These are phyloP conservation scores for Trametes pubescens DNA, from an alignment of 1,284 basidiomycete genomes.

Conservation along the genomic window DNA sequence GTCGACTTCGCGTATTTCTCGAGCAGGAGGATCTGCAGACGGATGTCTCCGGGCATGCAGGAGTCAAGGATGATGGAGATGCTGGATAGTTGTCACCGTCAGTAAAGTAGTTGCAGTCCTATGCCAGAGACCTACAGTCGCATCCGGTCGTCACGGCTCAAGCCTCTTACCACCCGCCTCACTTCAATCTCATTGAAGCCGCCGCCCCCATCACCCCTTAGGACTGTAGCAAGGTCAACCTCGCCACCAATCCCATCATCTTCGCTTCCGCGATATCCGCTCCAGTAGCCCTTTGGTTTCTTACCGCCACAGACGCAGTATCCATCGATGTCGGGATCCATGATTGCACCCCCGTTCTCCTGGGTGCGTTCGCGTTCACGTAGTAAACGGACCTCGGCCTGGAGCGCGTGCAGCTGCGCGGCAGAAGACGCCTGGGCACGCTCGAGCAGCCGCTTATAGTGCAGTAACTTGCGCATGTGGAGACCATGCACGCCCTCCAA, in stretches of 20 bases:
- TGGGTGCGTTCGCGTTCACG: constrained; percentile 50
- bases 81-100: constrained; percentile 27
- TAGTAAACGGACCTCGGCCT: constrained; percentile 72
- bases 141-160: constrained; percentile 75
- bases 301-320: constrained; percentile 69
- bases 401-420: constrained; percentile 80
- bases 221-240: constrained; percentile 53
- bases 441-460: constrained; percentile 78
- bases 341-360: constrained; percentile 30
- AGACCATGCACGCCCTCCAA: constrained; percentile 62
- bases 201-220: constrained; percentile 61
- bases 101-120: background rate
- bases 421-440: constrained; percentile 78
- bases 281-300: constrained; percentile 68
- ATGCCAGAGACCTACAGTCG: constrained; percentile 60
- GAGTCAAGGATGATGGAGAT: constrained; percentile 60
- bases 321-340: constrained; percentile 45
- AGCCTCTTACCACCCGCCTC: constrained; percentile 63
- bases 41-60: constrained; percentile 80
- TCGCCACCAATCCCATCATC: constrained; percentile 50
- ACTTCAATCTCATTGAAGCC: constrained; percentile 75
- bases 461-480: constrained; percentile 70
- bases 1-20: constrained; percentile 84
- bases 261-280: constrained; percentile 59
- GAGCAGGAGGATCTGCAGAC: constrained; percentile 78